Conservation (phyloP, 2,329 filamentous ascomycete species). For the Sporothrix protearum region DNA sequence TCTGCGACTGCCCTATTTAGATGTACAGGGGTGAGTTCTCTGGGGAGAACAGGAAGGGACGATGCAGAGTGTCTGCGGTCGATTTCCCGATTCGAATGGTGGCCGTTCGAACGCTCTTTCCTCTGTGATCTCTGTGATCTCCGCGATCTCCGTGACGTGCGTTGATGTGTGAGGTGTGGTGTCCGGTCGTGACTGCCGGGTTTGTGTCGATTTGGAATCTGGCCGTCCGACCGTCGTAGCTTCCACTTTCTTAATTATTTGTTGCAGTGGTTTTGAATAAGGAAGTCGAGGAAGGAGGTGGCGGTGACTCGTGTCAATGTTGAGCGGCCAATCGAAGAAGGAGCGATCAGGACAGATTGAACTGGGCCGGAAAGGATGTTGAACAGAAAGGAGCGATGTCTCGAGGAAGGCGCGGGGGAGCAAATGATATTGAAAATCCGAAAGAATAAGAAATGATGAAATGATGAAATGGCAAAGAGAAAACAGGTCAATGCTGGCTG, state of each 20-base stretch:
- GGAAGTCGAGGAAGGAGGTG: neutral
- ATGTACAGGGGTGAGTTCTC: neutral
- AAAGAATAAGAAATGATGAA: neutral
- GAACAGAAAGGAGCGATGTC: neutral
- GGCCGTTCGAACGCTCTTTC: neutral
- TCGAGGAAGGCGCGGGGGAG: neutral
- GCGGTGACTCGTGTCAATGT: neutral
- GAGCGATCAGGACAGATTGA: neutral
- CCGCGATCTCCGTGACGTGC: neutral
- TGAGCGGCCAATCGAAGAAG: slow-evolving; percentile 1
- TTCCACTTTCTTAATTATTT: neutral
- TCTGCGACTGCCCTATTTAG: neutral
- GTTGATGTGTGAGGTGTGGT: neutral
- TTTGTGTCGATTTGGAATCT: neutral
- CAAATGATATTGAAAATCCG: neutral
- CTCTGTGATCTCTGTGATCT: neutral
- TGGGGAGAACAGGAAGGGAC: neutral
- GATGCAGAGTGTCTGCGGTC: neutral
- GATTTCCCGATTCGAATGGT: neutral
- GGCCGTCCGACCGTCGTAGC: neutral
- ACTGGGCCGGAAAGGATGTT: neutral
- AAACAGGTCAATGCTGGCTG: slow-evolving; percentile 12
- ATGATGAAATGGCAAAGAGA: neutral
- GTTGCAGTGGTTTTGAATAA: neutral
- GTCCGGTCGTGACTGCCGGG: neutral